These are phyloP conservation scores for Polygonum maritimum DNA, from an alignment of 148 eudicot genomes.

Conservation along the genomic window DNA sequence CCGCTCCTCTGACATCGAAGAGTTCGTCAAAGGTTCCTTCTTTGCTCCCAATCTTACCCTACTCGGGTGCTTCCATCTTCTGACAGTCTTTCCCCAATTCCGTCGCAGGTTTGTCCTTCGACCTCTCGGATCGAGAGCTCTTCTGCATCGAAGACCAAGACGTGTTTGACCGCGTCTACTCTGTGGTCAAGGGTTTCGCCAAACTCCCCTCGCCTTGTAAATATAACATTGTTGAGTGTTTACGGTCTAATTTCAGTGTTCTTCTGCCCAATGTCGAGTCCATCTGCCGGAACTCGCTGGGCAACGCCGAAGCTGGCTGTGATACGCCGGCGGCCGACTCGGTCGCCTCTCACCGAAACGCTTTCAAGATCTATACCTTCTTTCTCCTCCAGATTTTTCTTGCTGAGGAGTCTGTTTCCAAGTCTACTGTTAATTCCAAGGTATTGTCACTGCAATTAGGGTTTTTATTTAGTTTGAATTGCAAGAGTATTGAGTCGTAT, in stretches of 20 bases:
- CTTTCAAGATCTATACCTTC: constrained; percentile 76
- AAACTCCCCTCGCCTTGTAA: constrained; percentile 44
- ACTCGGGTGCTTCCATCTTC: background rate
- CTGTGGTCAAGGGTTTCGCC: constrained; percentile 55
- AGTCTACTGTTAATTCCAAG: constrained; percentile 34
- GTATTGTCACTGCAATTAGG: constrained; percentile 19
- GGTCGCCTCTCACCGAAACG: constrained; percentile 69
- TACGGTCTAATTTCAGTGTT: constrained; percentile 80
- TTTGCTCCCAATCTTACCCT: background rate
- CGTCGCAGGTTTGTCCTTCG: constrained; percentile 60
- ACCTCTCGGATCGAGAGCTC: constrained; percentile 69
- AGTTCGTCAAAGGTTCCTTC: constrained; percentile 69
- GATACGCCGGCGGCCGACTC: constrained; percentile 33
- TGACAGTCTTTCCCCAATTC: background rate
- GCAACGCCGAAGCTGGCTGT: constrained; percentile 19
- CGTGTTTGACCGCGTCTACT: constrained; percentile 72
- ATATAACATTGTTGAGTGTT: constrained; percentile 56
- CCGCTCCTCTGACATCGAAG: constrained; percentile 70
- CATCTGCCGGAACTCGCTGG: constrained; percentile 32
- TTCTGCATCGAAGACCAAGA: constrained; percentile 88
- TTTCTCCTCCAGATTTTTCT: constrained; percentile 61
- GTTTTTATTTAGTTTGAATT: background rate
- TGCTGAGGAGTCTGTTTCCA: constrained; percentile 38
- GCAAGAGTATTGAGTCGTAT: background rate
- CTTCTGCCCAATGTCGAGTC: constrained; percentile 80